Base-by-base conservation (phyloP, 1,284 basidiomycete species). In the Ustilago sp. region DNA sequence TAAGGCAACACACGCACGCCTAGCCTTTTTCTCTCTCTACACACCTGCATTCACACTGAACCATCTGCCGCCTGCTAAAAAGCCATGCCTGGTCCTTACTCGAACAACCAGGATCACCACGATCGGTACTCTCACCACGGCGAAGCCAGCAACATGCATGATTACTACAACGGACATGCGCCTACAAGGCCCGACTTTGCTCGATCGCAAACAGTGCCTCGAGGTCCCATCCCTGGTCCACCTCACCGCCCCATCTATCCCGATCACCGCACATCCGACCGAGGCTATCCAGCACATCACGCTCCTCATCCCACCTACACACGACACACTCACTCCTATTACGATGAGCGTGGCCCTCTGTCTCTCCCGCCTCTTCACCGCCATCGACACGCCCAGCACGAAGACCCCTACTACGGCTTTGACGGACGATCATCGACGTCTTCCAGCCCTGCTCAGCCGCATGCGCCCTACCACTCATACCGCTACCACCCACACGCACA, bases 291-390 rank as follows among this genome's bases (percentile, higher is more conserved):
- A 2, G 17, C 66, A 32, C 62, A 68, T 34, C 58, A 60, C 23
- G 59, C 64, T 53, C 62, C 64, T 45, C 66, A 66, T 34, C 71
- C 71, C 2, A 68, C 68, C 47, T 72, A 62, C 55, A 60, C 63
- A 1, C 63, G 74, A 38, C 69, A 77, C 17, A 66, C 69, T n/a
- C 74, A 73, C 48, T 73, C 74, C 36, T 77, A 72, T 66, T 77
- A 77, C 41, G 69, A 73, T 48, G 74, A 77, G 63, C 69, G 69
- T 23, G 74, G 63, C 1, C 69, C 69, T 9, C 19, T 69, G 34
- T 69, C 69, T 23, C 74, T 67, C 1, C 74, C 74, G 56, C 69
- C 74, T n/a, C 57, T 77, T 9, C 74, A 77, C 53, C 60, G 72
- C 48, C 60, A 69, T 36, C 63, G 69, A 50, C 74, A 71, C 39